These are phyloP conservation scores for Epichloe uncinata DNA, from an alignment of 2,329 filamentous ascomycete species.

Conservation along the genomic window DNA sequence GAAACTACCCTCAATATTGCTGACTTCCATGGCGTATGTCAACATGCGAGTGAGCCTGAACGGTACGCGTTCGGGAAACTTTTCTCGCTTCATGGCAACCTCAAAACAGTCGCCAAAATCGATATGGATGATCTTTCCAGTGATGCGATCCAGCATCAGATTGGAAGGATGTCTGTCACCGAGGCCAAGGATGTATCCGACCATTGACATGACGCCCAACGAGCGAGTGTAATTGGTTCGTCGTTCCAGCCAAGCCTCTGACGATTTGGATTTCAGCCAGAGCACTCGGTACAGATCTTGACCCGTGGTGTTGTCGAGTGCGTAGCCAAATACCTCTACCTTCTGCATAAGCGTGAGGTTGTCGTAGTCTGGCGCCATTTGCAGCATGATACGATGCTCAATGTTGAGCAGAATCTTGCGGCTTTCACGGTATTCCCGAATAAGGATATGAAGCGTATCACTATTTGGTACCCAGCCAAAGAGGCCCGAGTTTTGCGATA, in stretches of 20 bases:
- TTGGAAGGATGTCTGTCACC: slow-evolving; percentile 97
- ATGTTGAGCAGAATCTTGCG: slow-evolving; percentile 97
- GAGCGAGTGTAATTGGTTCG: slow-evolving; percentile 98
- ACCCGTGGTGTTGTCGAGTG: slow-evolving; percentile 95
- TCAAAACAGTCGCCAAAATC: slow-evolving; percentile 99
- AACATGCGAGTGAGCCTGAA: slow-evolving; percentile 98
- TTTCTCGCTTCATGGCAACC: slow-evolving; percentile 98
- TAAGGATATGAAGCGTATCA: slow-evolving; percentile 91
- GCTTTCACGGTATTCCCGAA: slow-evolving; percentile 93
- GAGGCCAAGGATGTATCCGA: slow-evolving; percentile 95
- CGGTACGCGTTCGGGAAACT: slow-evolving; percentile 92
- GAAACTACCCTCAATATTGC: slow-evolving; percentile 98
- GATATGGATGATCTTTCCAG: slow-evolving; percentile 95
- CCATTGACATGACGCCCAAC: slow-evolving; percentile 99
- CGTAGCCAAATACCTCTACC: slow-evolving; percentile 98
- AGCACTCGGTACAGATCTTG: slow-evolving; percentile 96
- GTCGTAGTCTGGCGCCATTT: slow-evolving; percentile 99
- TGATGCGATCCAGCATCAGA: slow-evolving; percentile 89
- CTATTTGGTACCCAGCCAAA: slow-evolving; percentile 96
- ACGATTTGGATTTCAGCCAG: slow-evolving; percentile 98
- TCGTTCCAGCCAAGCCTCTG: slow-evolving; percentile 92
- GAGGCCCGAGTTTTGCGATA: slow-evolving; percentile 92
- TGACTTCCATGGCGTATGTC: slow-evolving; percentile 99
- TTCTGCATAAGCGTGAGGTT: slow-evolving; percentile 99
- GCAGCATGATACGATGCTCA: slow-evolving; percentile 98